These are phyloP conservation scores for Brassica balearica DNA, from an alignment of 441 rosid genomes.

Conservation along the genomic window DNA sequence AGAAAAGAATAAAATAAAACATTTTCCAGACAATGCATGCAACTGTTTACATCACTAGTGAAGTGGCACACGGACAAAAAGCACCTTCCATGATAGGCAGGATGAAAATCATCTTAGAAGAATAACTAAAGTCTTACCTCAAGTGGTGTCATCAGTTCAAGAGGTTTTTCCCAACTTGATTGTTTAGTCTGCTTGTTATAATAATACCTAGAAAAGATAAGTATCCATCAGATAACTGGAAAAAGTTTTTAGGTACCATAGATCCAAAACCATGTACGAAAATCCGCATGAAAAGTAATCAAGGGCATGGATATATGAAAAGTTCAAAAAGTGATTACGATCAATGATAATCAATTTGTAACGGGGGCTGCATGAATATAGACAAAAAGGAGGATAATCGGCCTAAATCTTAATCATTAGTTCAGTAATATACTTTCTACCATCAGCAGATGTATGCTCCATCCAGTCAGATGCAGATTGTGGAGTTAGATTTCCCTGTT, in stretches of 20 bases:
- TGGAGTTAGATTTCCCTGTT: slow-evolving; percentile 58
- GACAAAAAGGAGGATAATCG: slow-evolving; percentile 11
- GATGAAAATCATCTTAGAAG: neutral
- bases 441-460: slow-evolving; percentile 90
- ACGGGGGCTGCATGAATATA: slow-evolving; percentile 15
- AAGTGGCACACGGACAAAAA: slow-evolving; percentile 26
- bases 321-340: slow-evolving; percentile 1
- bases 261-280: slow-evolving; percentile 22
- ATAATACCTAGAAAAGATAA: slow-evolving; percentile 71
- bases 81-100: slow-evolving; percentile 7
- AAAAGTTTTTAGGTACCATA: neutral
- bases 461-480: slow-evolving; percentile 88
- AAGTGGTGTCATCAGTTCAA: slow-evolving; percentile 93
- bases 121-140: slow-evolving; percentile 72
- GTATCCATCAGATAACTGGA: slow-evolving; percentile 20
- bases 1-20: slow-evolving; percentile 47
- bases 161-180: slow-evolving; percentile 98
- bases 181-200: slow-evolving; percentile 91
- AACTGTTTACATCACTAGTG: slow-evolving; percentile 13
- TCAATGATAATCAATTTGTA: slow-evolving; percentile 8
- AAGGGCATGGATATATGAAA: slow-evolving; percentile 19
- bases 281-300: slow-evolving; percentile 4
- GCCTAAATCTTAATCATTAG: slow-evolving; percentile 22
- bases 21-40: slow-evolving; percentile 13
- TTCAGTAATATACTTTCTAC: slow-evolving; percentile 72